A percentile compares a stretch with the other conserved stretches of the same genome.
Evolutionary conservation across 2,329 filamentous ascomycete genomes (phyloP).

Genomic region (Periglandula ipomoeae): DNA sequence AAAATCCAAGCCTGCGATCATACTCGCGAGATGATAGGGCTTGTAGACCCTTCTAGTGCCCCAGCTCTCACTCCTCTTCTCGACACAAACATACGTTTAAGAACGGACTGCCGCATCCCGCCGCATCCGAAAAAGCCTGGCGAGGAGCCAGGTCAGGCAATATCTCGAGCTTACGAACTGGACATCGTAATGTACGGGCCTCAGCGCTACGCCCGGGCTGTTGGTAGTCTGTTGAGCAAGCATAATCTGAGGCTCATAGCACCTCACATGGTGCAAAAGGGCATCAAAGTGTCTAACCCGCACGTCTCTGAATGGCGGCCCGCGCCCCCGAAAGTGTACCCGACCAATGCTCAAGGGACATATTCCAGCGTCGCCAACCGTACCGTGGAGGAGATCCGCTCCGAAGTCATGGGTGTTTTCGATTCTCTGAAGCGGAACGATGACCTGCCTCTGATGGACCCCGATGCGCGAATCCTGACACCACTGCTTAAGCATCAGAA

Average conservation of each 20-base stretch:
- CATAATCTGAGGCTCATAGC: slow-evolving; percentile 58
- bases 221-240: slow-evolving; percentile 58
- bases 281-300: slow-evolving; percentile 68
- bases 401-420: slow-evolving; percentile 79
- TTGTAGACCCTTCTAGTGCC: slow-evolving; percentile 60
- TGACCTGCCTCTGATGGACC: slow-evolving; percentile 64
- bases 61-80: slow-evolving; percentile 62
- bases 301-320: slow-evolving; percentile 47
- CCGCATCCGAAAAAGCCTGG: slow-evolving; percentile 50
- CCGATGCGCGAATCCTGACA: slow-evolving; percentile 52
- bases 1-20: slow-evolving; percentile 68
- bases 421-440: slow-evolving; percentile 71
- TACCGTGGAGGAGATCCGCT: slow-evolving; percentile 77
- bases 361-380: slow-evolving; percentile 33
- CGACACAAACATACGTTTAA: slow-evolving; percentile 56
- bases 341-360: slow-evolving; percentile 19
- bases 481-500: slow-evolving; percentile 77
- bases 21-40: slow-evolving; percentile 62
- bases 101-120: slow-evolving; percentile 63
- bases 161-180: slow-evolving; percentile 53
- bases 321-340: slow-evolving; percentile 25
- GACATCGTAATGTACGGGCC: slow-evolving; percentile 76
- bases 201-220: slow-evolving; percentile 49
- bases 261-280: slow-evolving; percentile 56
- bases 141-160: slow-evolving; percentile 55